Evolutionary conservation across 768 basidiomycete species (phyloP).

Genomic region (Termitomyces sp.): DNA sequence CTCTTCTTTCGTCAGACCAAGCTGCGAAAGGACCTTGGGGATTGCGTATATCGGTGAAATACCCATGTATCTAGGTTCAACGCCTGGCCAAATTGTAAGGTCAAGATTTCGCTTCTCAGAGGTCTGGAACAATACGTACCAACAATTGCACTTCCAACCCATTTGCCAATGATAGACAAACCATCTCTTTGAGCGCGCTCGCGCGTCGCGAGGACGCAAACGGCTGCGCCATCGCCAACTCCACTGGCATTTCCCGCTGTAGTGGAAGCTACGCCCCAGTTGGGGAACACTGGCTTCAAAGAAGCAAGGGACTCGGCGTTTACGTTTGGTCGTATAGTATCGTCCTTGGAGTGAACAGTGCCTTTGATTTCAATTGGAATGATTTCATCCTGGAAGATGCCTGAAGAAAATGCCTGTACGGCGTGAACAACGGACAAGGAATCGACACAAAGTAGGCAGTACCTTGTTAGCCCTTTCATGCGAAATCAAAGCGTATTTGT

Average conservation of each 20-base stretch:
- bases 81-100: slow-evolving; percentile 38
- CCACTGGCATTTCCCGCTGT: slow-evolving; percentile 87
- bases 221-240: slow-evolving; percentile 88
- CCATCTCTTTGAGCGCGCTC: slow-evolving; percentile 70
- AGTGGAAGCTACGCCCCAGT: slow-evolving; percentile 65
- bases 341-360: slow-evolving; percentile 62
- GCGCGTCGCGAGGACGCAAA: slow-evolving; percentile 79
- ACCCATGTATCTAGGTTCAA: slow-evolving; percentile 76
- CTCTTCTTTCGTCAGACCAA: slow-evolving; percentile 64
- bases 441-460: not conserved
- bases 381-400: slow-evolving; percentile 84
- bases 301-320: slow-evolving; percentile 69
- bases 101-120: too few species aligned
- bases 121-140: slow-evolving; percentile 35
- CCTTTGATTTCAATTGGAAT: slow-evolving; percentile 79
- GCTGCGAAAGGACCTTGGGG: slow-evolving; percentile 57
- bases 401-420: slow-evolving; percentile 53
- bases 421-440: not conserved
- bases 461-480: slow-evolving; percentile 76
- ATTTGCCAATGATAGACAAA: slow-evolving; percentile 79
- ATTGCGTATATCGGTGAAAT: slow-evolving; percentile 69
- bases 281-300: slow-evolving; percentile 84
- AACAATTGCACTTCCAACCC: slow-evolving; percentile 69
- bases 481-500: slow-evolving; percentile 84
- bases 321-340: slow-evolving; percentile 84